Conservation (phyloP, 805 yeast species). For the Metschnikowia anglica region DNA sequence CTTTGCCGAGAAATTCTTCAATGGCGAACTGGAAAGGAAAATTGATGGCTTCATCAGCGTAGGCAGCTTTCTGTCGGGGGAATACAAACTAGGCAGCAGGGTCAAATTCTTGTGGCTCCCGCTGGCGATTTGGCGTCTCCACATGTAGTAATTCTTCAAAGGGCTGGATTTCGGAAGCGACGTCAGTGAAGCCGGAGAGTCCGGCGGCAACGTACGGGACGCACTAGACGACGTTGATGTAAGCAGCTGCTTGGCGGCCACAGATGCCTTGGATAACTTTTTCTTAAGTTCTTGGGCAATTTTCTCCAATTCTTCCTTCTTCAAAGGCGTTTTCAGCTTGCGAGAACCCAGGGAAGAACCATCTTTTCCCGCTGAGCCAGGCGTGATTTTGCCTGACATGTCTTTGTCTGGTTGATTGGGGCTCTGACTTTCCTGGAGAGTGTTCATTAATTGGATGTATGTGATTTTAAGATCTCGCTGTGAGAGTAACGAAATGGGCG, state of each 20-base stretch:
- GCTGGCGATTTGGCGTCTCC: slow-evolving; percentile 27
- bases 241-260: slow-evolving; percentile 40
- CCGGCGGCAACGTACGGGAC: slow-evolving; percentile 22
- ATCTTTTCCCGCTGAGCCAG: slow-evolving; percentile 15
- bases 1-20: slow-evolving; percentile 22
- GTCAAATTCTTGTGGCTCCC: slow-evolving; percentile 23
- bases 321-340: slow-evolving; percentile 37
- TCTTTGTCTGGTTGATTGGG: slow-evolving; percentile 19
- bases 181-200: slow-evolving; percentile 18
- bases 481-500: background rate
- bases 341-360: slow-evolving; percentile 7
- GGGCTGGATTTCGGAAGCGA: slow-evolving; percentile 28
- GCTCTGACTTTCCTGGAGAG: slow-evolving; percentile 25
- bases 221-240: slow-evolving; percentile 21
- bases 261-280: slow-evolving; percentile 44
- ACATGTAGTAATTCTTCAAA: slow-evolving; percentile 30
- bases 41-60: slow-evolving; percentile 39
- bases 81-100: slow-evolving; percentile 35
- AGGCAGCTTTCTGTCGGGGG: slow-evolving; percentile 42
- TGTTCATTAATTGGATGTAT: slow-evolving; percentile 26
- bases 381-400: slow-evolving; percentile 16
- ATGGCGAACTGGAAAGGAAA: slow-evolving; percentile 37
- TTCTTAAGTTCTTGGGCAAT: slow-evolving; percentile 44
- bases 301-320: slow-evolving; percentile 45
- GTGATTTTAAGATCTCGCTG: too few relatives aligned